Evolutionary conservation across 2,329 filamentous ascomycete species (phyloP).

Genomic region (Hypoxylon sp.): DNA sequence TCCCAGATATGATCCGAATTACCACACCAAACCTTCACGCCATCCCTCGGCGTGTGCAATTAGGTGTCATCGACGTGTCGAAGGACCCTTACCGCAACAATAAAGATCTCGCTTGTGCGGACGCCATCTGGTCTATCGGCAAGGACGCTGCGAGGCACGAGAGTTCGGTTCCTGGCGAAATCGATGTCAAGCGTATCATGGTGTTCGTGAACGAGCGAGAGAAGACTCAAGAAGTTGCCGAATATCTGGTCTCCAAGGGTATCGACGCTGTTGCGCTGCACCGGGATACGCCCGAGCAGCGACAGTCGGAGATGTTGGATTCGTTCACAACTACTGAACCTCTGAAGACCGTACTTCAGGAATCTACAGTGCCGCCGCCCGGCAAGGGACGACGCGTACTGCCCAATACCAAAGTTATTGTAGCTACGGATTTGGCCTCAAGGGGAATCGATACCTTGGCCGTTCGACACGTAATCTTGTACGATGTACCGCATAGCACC

Average conservation of each 20-base stretch:
- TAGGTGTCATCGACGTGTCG: constrained; percentile 92
- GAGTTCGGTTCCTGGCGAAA: constrained; percentile 66
- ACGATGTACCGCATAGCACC: constrained; percentile 97
- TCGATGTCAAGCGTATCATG: constrained; percentile 86
- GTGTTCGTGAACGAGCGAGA: constrained; percentile 98
- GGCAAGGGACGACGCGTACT: constrained; percentile 66
- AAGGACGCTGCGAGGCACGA: constrained; percentile 77
- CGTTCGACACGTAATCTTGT: constrained; percentile 91
- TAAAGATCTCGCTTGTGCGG: constrained; percentile 92
- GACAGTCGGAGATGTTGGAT: constrained; percentile 82
- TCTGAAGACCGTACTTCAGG: constrained; percentile 50
- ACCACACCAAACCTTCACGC: constrained; percentile 97
- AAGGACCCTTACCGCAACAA: constrained; percentile 95
- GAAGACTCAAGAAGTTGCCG: constrained; percentile 83
- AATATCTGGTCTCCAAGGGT: constrained; percentile 85
- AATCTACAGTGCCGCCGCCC: constrained; percentile 47
- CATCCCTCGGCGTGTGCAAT: constrained; percentile 92
- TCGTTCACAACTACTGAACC: constrained; percentile 75
- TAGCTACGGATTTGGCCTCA: constrained; percentile 93
- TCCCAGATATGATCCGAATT: constrained; percentile 86
- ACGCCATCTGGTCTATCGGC: constrained; percentile 94
- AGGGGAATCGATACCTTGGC: constrained; percentile 94
- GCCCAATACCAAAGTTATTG: constrained; percentile 87
- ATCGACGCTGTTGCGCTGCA: constrained; percentile 90
- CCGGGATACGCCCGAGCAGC: constrained; percentile 84